Conservation (phyloP, 495 filamentous ascomycete species). For the Choiromyces venosus region DNA sequence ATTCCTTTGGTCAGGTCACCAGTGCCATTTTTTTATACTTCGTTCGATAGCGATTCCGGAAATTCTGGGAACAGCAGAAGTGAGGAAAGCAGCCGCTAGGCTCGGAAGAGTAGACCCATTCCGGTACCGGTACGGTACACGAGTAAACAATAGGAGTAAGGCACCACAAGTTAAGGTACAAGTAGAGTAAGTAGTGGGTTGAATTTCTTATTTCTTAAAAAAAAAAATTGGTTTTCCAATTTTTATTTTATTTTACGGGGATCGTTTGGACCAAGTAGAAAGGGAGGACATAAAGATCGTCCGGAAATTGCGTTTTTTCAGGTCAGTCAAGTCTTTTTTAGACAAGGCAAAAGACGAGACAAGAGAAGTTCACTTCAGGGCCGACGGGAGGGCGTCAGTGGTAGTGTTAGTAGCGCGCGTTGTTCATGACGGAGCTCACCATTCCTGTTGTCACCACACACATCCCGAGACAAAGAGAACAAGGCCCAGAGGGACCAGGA, state of each 20-base stretch:
- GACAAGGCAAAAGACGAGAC: background rate
- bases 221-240: background rate
- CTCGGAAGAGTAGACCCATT: background rate
- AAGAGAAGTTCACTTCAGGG: background rate
- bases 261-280: background rate
- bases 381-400: background rate
- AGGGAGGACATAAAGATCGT: background rate
- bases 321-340: background rate
- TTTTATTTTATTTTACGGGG: background rate
- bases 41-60: background rate
- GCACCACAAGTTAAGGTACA: background rate
- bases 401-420: background rate
- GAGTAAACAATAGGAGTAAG: background rate
- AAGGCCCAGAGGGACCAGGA: slow-evolving; percentile 8
- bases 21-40: background rate
- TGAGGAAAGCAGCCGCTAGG: background rate
- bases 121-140: background rate
- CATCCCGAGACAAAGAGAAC: slow-evolving; percentile 26
- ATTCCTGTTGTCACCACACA: slow-evolving; percentile 14
- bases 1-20: background rate
- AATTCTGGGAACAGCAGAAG: background rate
- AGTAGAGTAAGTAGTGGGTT: background rate
- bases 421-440: slow-evolving; percentile 17
- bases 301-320: background rate
- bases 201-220: background rate